Conservation (phyloP, 2,329 filamentous ascomycete species). For the Aspergillus texensis region DNA sequence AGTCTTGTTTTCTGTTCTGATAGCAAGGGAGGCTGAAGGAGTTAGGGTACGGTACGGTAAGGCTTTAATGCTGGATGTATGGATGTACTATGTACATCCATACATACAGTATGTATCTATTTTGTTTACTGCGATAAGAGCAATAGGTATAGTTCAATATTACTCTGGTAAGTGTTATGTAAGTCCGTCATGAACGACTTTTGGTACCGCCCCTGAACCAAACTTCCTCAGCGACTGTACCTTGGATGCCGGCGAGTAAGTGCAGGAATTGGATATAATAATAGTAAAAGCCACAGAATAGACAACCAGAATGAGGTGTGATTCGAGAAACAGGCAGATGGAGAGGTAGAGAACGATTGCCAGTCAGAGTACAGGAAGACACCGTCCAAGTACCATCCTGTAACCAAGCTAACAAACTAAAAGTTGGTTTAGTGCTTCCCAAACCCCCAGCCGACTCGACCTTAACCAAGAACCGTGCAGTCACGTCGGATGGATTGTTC, state of each 20-base stretch:
- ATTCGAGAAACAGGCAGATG: background rate
- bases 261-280: background rate
- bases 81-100: background rate
- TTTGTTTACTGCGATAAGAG: background rate
- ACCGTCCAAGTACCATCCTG: background rate
- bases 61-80: background rate
- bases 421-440: background rate
- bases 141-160: background rate
- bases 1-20: background rate
- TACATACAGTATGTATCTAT: background rate
- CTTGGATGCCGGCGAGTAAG: conserved; percentile 2
- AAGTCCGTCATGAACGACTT: background rate
- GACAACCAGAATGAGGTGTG: background rate
- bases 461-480: background rate
- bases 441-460: background rate
- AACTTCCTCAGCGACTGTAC: background rate
- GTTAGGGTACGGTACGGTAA: background rate
- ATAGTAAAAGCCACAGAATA: background rate
- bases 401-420: background rate
- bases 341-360: background rate
- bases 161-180: background rate
- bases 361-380: background rate
- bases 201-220: conserved; percentile 5
- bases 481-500: background rate
- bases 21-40: background rate